A percentile compares a stretch with the other conserved stretches of the same genome.
Conservation (phyloP, 2,329 filamentous ascomycete genomes). For the Diaporthe eres region DNA sequence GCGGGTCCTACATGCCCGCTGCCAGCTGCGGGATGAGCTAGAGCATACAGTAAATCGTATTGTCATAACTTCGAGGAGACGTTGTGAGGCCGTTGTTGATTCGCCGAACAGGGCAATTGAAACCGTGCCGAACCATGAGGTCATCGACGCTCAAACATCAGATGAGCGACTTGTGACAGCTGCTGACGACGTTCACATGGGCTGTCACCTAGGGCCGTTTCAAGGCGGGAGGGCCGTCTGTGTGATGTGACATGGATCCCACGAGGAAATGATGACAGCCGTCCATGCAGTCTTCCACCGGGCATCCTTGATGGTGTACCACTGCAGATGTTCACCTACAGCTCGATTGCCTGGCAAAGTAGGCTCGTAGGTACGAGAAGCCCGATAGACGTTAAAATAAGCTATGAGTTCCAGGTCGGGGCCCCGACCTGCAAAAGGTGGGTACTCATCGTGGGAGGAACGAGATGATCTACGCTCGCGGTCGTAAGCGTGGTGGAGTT, state of each 20-base stretch:
- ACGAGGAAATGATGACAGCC: neutral
- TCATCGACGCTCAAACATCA: conserved; percentile 19
- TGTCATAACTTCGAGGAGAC: neutral
- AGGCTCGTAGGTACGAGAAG: no score
- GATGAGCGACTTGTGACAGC: conserved; percentile 23
- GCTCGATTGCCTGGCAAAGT: neutral
- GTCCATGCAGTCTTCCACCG: neutral
- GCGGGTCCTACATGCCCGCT: neutral
- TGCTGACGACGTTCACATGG: conserved; percentile 20
- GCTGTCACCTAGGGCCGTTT: conserved; percentile 7
- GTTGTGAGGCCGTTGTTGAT: neutral
- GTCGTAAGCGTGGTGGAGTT: conserved; percentile 28
- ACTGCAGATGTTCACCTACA: neutral
- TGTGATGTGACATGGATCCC: conserved; percentile 5
- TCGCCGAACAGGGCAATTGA: neutral
- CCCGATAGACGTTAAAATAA: conserved; percentile 7
- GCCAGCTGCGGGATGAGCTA: conserved; percentile 15
- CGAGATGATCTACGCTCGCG: conserved; percentile 11
- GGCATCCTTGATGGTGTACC: no score
- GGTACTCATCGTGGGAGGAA: conserved; percentile 10
- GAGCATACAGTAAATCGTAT: conserved; percentile 28
- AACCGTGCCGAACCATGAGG: conserved; percentile 16
- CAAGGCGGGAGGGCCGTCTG: neutral
- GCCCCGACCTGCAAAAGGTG: conserved; percentile 16
- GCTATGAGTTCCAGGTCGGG: neutral